Evolutionary conservation across 2,329 filamentous ascomycete genomes (phyloP).

Genomic region (Fonsecaea pedrosoi): DNA sequence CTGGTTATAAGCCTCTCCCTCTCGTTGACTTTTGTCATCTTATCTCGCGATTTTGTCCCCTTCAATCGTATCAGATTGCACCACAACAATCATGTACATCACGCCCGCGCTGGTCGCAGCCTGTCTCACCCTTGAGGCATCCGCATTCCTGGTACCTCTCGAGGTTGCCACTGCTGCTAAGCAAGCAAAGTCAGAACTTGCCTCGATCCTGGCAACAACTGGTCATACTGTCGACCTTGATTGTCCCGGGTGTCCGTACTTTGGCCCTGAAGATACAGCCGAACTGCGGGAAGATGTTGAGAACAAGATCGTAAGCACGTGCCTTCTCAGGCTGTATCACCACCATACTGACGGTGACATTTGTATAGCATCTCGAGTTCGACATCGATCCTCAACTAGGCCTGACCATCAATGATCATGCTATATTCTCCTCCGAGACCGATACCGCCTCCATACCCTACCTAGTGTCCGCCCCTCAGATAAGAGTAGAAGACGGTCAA

Average conservation of each 20-base stretch:
- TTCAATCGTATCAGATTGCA: conserved; percentile 6
- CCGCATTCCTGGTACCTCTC: conserved; percentile 40
- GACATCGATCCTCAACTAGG: conserved; percentile 24
- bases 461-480: conserved; percentile 33
- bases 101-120: conserved; percentile 38
- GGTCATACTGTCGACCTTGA: conserved; percentile 33
- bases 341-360: conserved; percentile 21
- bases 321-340: not conserved
- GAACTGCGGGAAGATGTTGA: conserved; percentile 30
- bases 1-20: not conserved
- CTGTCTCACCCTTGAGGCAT: conserved; percentile 30
- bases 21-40: not conserved
- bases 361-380: conserved; percentile 36
- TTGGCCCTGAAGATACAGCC: conserved; percentile 22
- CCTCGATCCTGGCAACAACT: conserved; percentile 19
- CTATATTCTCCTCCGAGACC: conserved; percentile 30
- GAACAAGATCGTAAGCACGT: conserved; percentile 37
- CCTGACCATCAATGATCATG: conserved; percentile 36
- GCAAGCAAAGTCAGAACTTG: conserved; percentile 29
- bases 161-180: conserved; percentile 33
- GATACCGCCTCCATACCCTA: conserved; percentile 24
- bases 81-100: conserved; percentile 31
- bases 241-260: conserved; percentile 39
- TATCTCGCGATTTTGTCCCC: conserved; percentile 1
- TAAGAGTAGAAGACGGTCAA: conserved; percentile 44